A percentile compares a stretch with the other conserved stretches of the same genome.
These are phyloP conservation scores for Lentinula edodes DNA, from an alignment of 768 basidiomycete species.

Conservation along the genomic window DNA sequence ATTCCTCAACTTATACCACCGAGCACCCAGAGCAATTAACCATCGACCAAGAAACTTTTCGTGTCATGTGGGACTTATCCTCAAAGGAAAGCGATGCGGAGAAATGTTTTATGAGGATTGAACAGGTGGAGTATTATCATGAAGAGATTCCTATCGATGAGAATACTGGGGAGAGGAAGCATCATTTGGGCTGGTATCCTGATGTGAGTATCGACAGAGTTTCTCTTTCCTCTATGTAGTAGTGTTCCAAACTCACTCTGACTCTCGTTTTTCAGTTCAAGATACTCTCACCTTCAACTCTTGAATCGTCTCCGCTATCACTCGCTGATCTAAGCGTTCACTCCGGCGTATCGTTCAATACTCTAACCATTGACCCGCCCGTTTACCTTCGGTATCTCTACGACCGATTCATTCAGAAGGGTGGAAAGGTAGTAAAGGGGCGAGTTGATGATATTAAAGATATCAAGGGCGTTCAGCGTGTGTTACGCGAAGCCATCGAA, in stretches of 20 bases:
- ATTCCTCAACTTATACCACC: conserved; percentile 11
- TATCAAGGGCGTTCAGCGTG: conserved; percentile 26
- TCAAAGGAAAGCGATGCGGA: conserved; percentile 32
- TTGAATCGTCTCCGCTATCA: conserved; percentile 30
- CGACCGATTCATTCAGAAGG: conserved; percentile 45
- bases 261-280: conserved; percentile 16
- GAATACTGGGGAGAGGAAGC: conserved; percentile 21
- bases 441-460: conserved; percentile 57
- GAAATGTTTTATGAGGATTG: conserved; percentile 41
- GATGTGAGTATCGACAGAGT: conserved; percentile 20
- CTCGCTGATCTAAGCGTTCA: neutral
- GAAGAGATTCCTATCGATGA: neutral
- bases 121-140: conserved; percentile 39
- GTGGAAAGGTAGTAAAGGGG: conserved; percentile 46
- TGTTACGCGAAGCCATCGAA: neutral
- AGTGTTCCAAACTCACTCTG: neutral
- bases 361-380: conserved; percentile 59
- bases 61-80: conserved; percentile 48
- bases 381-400: conserved; percentile 62
- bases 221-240: neutral
- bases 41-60: conserved; percentile 50
- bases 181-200: conserved; percentile 33
- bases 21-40: conserved; percentile 16
- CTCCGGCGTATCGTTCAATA: conserved; percentile 49
- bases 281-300: conserved; percentile 29